Percentiles rank a stretch among this genome's conserved stretches.
Conservation (phyloP, 768 basidiomycete genomes). For the Solioccasus polychromus region DNA sequence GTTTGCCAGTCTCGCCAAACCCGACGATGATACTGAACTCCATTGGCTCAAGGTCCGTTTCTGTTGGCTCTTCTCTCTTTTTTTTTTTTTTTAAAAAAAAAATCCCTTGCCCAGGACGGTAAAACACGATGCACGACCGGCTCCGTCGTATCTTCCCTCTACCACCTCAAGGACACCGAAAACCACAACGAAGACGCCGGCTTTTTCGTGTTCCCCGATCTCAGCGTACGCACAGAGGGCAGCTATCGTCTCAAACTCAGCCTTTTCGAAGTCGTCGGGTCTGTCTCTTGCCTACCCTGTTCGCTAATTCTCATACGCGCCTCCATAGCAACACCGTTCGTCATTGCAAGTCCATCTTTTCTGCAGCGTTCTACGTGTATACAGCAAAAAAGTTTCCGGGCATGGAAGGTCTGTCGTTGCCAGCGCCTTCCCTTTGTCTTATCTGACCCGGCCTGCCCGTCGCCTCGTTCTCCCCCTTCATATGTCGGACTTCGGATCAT, state of each 20-base stretch:
- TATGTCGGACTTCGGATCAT: conserved; percentile 19
- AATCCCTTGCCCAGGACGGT: too few relatives aligned
- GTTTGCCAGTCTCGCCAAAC: conserved; percentile 88
- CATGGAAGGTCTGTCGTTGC: conserved; percentile 71
- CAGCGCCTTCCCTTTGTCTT: conserved; percentile 11
- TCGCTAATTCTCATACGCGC: not conserved
- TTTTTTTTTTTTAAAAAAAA: conserved; percentile 4
- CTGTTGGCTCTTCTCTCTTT: not conserved
- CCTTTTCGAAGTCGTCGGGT: conserved; percentile 92
- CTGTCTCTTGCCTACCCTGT: conserved; percentile 31
- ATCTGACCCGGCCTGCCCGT: conserved; percentile 15
- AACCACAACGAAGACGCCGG: conserved; percentile 70
- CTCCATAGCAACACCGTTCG: conserved; percentile 69
- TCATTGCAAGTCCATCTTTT: conserved; percentile 88
- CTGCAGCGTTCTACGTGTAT: conserved; percentile 89
- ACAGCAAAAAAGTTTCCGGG: conserved; percentile 97
- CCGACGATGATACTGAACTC: conserved; percentile 84
- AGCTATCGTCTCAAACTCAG: conserved; percentile 70
- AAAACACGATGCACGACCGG: conserved; percentile 91
- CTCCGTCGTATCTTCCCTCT: conserved; percentile 84
- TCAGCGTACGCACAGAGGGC: conserved; percentile 90
- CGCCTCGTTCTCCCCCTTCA: conserved; percentile 13
- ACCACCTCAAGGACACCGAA: conserved; percentile 81
- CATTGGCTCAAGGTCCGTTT: conserved; percentile 74
- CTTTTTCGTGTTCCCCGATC: conserved; percentile 95